These are phyloP conservation scores for Setaria italica DNA, from an alignment of 202 grass and related monocot genomes.

Conservation along the genomic window DNA sequence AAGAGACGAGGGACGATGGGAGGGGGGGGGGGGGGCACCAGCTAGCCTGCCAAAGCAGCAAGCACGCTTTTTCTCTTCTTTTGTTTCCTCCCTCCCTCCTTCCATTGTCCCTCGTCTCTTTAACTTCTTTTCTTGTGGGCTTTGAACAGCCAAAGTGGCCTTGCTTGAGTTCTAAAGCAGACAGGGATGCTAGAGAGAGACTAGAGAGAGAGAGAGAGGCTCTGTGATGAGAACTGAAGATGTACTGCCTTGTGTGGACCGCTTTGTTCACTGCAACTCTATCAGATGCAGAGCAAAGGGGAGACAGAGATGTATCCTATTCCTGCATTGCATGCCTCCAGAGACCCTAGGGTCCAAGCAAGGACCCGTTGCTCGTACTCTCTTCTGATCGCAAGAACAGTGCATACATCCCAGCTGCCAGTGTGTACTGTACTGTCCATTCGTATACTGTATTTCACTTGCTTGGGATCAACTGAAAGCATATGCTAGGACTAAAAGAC, in stretches of 20 bases:
- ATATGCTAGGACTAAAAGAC: background rate
- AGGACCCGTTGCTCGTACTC: conserved; percentile 10
- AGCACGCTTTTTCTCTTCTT: conserved; percentile 44
- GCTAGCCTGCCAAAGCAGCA: conserved; percentile 45
- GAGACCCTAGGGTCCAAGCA: conserved; percentile 38
- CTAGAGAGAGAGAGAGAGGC: background rate
- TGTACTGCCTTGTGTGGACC: conserved; percentile 36
- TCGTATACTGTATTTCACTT: background rate
- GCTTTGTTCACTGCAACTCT: conserved; percentile 39
- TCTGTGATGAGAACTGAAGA: conserved; percentile 33
- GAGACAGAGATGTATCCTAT: conserved; percentile 44
- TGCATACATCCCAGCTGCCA: background rate
- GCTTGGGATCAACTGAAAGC: background rate
- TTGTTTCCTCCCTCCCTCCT: conserved; percentile 27
- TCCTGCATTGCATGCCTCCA: conserved; percentile 28
- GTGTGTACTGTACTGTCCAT: background rate
- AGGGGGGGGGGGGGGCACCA: conserved; percentile 6
- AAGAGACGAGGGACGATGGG: conserved; percentile 45
- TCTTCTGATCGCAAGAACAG: conserved; percentile 28
- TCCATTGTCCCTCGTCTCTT: conserved; percentile 45
- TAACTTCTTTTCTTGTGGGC: conserved; percentile 60
- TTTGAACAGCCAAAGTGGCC: conserved; percentile 63
- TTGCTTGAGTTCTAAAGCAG: conserved; percentile 54
- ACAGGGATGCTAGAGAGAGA: background rate
- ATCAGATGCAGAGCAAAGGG: conserved; percentile 49